A percentile compares a stretch with the other conserved stretches of the same genome.
Evolutionary conservation across 441 rosid genomes (phyloP).

Genomic region (Jatropha podagrica): DNA sequence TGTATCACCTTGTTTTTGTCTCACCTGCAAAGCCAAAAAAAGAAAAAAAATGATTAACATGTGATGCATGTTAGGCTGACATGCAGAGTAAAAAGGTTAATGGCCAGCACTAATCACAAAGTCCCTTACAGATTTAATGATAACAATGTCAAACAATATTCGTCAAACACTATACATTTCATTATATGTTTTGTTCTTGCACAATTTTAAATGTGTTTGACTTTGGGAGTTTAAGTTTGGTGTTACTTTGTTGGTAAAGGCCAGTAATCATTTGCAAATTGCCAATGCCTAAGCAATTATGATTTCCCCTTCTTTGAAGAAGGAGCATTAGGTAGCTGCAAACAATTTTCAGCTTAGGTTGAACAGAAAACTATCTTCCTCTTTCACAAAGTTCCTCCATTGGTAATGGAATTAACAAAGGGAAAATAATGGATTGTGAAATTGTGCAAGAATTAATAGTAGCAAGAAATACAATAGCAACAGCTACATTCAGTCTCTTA

Average conservation of each 20-base stretch:
- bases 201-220: background rate
- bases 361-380: background rate
- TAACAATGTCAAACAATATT: background rate
- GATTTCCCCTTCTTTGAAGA: background rate
- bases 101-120: background rate
- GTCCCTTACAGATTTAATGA: background rate
- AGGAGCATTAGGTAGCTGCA: slow-evolving; percentile 2
- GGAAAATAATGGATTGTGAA: background rate
- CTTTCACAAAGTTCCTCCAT: background rate
- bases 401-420: background rate
- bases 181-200: background rate
- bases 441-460: background rate
- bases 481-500: slow-evolving; percentile 8
- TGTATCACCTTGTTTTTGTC: slow-evolving; percentile 58
- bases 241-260: too few species aligned
- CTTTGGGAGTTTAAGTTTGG: too few species aligned
- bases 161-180: background rate
- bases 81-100: background rate
- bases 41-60: background rate
- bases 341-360: background rate
- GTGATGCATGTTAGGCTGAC: background rate
- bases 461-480: background rate
- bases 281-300: background rate
- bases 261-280: too few species aligned
- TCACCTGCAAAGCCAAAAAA: slow-evolving; percentile 50